Percentiles rank a stretch among this genome's conserved stretches.
Conservation (phyloP, 257 asterid genomes). For the Verbena officinalis region DNA sequence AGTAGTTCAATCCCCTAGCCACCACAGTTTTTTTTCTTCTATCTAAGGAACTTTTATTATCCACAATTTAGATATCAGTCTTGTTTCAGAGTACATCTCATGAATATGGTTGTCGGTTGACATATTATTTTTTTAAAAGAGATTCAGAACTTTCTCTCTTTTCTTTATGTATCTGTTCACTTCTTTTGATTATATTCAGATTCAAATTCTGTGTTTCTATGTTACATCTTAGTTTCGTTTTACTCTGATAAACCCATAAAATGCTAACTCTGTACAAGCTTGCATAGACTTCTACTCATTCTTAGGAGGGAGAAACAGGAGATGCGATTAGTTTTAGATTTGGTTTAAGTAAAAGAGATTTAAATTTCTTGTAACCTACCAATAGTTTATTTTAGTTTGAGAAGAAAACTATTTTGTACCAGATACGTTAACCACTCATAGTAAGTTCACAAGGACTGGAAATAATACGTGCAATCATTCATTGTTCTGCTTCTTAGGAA, state of each 20-base stretch:
- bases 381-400: background rate
- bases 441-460: background rate
- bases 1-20: background rate
- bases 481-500: background rate
- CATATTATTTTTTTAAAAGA: too few species aligned
- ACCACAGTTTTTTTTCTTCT: background rate
- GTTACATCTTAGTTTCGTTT: slow-evolving; percentile 3
- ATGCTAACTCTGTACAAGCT: background rate
- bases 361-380: background rate
- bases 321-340: background rate
- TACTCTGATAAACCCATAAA: background rate
- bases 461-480: background rate
- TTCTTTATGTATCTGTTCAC: too few species aligned
- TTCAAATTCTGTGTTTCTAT: background rate
- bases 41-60: background rate
- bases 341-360: background rate
- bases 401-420: background rate
- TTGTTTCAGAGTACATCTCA: background rate
- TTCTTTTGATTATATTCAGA: background rate
- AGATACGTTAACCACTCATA: background rate
- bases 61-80: background rate
- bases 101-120: background rate
- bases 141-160: too few species aligned
- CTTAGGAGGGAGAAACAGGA: background rate
- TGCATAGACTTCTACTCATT: background rate